Conservation (phyloP, 768 basidiomycete genomes). For the Tephrocybe sp. region DNA sequence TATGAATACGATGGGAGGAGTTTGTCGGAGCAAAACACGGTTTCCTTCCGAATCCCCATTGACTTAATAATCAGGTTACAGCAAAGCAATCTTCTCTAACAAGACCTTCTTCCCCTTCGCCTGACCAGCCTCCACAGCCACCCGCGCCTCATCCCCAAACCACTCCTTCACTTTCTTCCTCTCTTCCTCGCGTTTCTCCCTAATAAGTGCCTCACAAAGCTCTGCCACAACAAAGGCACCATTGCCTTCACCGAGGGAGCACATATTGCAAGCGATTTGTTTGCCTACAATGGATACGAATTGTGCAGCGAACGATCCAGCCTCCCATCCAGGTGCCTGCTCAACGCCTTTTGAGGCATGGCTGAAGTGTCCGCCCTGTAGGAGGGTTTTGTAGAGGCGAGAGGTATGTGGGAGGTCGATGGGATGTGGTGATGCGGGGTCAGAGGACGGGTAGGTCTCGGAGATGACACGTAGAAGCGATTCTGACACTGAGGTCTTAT, state of each 20-base stretch:
- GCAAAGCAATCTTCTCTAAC: constrained; percentile 47
- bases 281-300: constrained; percentile 56
- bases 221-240: constrained; percentile 79
- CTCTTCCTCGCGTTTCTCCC: constrained; percentile 31
- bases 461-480: constrained; percentile 60
- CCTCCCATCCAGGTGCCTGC: constrained; percentile 51
- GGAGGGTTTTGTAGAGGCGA: constrained; percentile 81
- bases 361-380: constrained; percentile 89
- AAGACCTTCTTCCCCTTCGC: constrained; percentile 74
- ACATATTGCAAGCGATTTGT: constrained; percentile 53
- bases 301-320: constrained; percentile 52
- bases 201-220: constrained; percentile 56
- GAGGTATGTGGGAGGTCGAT: constrained; percentile 83
- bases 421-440: constrained; percentile 51
- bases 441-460: constrained; percentile 52
- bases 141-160: constrained; percentile 51
- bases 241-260: constrained; percentile 48
- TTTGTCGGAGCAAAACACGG: no score
- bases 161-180: constrained; percentile 49
- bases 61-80: constrained; percentile 17
- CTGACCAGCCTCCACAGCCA: constrained; percentile 48
- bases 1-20: no score
- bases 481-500: constrained; percentile 63
- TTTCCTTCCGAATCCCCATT: no score
- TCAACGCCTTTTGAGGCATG: constrained; percentile 55